A percentile compares a stretch with the other conserved stretches of the same genome.
These are phyloP conservation scores for Brasilioporus rufonigricans DNA, from an alignment of 768 basidiomycete species.

Conservation along the genomic window DNA sequence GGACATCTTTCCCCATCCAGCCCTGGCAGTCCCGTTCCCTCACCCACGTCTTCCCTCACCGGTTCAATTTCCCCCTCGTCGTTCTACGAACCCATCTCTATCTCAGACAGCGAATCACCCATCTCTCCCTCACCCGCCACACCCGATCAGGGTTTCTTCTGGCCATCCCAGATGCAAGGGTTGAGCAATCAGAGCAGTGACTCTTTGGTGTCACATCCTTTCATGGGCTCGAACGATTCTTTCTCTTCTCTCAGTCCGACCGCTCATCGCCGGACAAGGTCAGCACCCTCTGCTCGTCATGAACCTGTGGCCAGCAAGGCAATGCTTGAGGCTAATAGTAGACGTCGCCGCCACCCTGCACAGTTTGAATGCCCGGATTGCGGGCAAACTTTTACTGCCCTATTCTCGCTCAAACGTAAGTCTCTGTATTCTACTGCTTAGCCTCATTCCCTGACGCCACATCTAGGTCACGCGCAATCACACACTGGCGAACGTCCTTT, in stretches of 20 bases:
- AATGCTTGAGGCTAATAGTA: conserved; percentile 32
- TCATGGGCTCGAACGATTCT: background rate
- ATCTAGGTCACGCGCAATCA: conserved; percentile 28
- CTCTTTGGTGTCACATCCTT: background rate
- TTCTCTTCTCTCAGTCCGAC: background rate
- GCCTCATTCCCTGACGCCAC: conserved; percentile 3
- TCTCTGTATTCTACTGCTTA: background rate
- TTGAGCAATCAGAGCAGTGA: conserved; percentile 8
- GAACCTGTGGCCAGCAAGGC: conserved; percentile 31
- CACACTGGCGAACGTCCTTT: conserved; percentile 29
- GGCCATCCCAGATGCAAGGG: background rate
- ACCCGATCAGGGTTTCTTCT: conserved; percentile 8
- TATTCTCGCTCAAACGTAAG: conserved; percentile 34
- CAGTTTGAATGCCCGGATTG: conserved; percentile 18
- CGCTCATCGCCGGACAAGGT: conserved; percentile 18
- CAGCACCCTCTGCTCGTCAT: conserved; percentile 9
- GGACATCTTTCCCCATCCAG: conserved; percentile 9
- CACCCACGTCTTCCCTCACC: conserved; percentile 26
- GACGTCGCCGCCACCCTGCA: conserved; percentile 30
- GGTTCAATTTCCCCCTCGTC: conserved; percentile 25
- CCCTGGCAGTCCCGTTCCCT: conserved; percentile 18
- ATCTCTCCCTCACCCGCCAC: conserved; percentile 19
- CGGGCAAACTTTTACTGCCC: conserved; percentile 28
- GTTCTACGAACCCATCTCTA: background rate
- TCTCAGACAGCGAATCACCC: conserved; percentile 24